Evolutionary conservation across 345 rosid species (phyloP).

Genomic region (Laguncularia racemosa): DNA sequence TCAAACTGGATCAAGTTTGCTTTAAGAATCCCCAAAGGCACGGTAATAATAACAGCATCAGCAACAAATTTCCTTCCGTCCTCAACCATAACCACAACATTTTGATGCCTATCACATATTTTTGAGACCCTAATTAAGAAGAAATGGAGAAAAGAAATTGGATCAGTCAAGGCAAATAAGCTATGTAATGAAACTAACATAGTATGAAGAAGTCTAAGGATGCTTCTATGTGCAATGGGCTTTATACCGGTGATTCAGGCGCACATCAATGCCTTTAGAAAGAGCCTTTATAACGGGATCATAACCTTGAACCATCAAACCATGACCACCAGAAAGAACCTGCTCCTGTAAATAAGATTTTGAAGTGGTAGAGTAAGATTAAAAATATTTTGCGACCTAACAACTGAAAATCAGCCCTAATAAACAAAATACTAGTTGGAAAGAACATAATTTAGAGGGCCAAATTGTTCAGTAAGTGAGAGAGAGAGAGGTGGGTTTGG

Average conservation of each 20-base stretch:
- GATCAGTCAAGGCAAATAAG: neutral
- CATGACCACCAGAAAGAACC: constrained; percentile 90
- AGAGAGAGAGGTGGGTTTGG: no score
- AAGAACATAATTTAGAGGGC: no score
- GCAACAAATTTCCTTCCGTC: constrained; percentile 53
- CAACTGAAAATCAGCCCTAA: neutral
- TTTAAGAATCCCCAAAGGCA: constrained; percentile 77
- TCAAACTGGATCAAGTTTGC: constrained; percentile 72
- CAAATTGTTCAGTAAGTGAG: no score
- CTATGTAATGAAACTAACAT: neutral
- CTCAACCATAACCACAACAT: constrained; percentile 55
- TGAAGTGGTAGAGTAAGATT: constrained; percentile 6
- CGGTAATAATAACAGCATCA: constrained; percentile 69
- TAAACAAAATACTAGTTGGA: no score
- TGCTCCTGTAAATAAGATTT: constrained; percentile 47
- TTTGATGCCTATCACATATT: constrained; percentile 37
- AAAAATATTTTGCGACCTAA: neutral
- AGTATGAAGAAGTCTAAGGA: no score
- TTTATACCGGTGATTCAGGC: constrained; percentile 56
- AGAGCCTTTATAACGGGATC: constrained; percentile 76
- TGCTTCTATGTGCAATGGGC: neutral
- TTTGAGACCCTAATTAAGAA: constrained; percentile 45
- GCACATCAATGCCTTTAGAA: constrained; percentile 64
- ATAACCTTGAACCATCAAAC: constrained; percentile 90
- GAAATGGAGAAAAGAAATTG: neutral